Evolutionary conservation across 805 yeast genomes (phyloP).

Genomic region (Metschnikowia santaceciliae): DNA sequence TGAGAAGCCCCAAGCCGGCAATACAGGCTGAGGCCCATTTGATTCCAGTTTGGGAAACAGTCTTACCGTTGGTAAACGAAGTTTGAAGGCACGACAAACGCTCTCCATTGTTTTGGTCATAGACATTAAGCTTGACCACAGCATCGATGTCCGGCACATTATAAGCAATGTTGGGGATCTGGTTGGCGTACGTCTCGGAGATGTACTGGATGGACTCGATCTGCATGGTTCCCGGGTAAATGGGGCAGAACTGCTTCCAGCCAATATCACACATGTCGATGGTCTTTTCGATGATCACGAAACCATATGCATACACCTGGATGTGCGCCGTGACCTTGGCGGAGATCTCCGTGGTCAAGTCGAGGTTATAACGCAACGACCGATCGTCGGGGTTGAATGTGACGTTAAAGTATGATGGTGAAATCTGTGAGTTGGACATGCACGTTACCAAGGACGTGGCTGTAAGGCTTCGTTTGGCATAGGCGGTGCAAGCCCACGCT

Average conservation of each 20-base stretch:
- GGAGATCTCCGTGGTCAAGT: slow-evolving; percentile 62
- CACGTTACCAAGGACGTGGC: slow-evolving; percentile 86
- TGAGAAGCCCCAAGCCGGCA: slow-evolving; percentile 81
- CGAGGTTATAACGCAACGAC: slow-evolving; percentile 64
- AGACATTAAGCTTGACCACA: slow-evolving; percentile 53
- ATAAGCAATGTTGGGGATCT: slow-evolving; percentile 82
- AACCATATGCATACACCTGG: slow-evolving; percentile 83
- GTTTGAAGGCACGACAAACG: slow-evolving; percentile 72
- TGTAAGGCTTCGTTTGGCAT: slow-evolving; percentile 26
- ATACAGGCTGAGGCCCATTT: slow-evolving; percentile 93
- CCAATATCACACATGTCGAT: slow-evolving; percentile 63
- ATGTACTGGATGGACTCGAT: slow-evolving; percentile 67
- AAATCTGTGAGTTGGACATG: slow-evolving; percentile 68
- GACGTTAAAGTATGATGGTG: slow-evolving; percentile 73
- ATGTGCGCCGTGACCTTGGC: slow-evolving; percentile 67
- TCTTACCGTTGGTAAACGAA: slow-evolving; percentile 69
- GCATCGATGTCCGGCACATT: slow-evolving; percentile 87
- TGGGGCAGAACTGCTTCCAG: slow-evolving; percentile 89
- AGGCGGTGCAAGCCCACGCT: slow-evolving; percentile 10
- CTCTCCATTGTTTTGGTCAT: slow-evolving; percentile 38
- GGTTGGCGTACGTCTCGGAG: slow-evolving; percentile 42
- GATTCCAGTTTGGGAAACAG: slow-evolving; percentile 64
- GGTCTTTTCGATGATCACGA: slow-evolving; percentile 53
- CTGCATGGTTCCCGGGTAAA: slow-evolving; percentile 77
- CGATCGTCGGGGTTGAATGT: slow-evolving; percentile 68